Percentiles rank a stretch among this genome's conserved stretches.
Conservation (phyloP, 2,329 filamentous ascomycete genomes). For the Colletotrichum liriopes region DNA sequence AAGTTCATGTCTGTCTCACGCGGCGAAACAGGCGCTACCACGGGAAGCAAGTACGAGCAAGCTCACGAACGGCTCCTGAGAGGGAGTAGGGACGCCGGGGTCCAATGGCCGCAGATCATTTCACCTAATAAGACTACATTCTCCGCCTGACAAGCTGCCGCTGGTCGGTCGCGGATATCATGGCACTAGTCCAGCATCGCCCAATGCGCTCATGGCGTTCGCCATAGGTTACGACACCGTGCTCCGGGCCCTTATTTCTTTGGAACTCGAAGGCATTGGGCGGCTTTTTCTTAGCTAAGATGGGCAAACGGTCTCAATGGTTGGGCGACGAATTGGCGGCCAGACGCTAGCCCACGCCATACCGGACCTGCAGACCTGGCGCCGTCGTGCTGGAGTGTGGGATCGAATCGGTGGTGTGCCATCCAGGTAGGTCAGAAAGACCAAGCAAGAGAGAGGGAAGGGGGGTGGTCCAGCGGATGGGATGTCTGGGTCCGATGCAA, state of each 20-base stretch:
- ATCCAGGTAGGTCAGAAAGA: conserved; percentile 34
- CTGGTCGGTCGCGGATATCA: conserved; percentile 33
- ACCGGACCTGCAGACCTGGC: conserved; percentile 41
- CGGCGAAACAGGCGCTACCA: conserved; percentile 20
- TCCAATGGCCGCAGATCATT: conserved; percentile 34
- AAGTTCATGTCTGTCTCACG: conserved; percentile 15
- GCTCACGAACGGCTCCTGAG: conserved; percentile 26
- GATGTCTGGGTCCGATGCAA: conserved; percentile 31
- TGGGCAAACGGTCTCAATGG: conserved; percentile 9
- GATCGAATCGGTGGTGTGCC: conserved; percentile 19
- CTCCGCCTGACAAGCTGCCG: conserved; percentile 38
- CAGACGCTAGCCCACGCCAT: conserved; percentile 36
- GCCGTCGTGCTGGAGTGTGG: conserved; percentile 5
- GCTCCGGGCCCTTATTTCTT: conserved; percentile 20
- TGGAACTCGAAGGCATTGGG: conserved; percentile 16
- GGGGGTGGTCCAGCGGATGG: background rate
- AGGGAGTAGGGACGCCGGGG: background rate
- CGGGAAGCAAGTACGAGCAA: conserved; percentile 9
- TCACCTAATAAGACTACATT: conserved; percentile 42
- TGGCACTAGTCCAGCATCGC: conserved; percentile 15
- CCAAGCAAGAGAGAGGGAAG: conserved; percentile 11
- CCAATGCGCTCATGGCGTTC: conserved; percentile 29
- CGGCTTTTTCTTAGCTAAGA: background rate
- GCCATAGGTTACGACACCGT: conserved; percentile 3
- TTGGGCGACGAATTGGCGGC: conserved; percentile 24